phyloP scores from a whole-genome alignment of 2,329 filamentous ascomycete species.

The Pseudogymnoascus sp. region DNA sequence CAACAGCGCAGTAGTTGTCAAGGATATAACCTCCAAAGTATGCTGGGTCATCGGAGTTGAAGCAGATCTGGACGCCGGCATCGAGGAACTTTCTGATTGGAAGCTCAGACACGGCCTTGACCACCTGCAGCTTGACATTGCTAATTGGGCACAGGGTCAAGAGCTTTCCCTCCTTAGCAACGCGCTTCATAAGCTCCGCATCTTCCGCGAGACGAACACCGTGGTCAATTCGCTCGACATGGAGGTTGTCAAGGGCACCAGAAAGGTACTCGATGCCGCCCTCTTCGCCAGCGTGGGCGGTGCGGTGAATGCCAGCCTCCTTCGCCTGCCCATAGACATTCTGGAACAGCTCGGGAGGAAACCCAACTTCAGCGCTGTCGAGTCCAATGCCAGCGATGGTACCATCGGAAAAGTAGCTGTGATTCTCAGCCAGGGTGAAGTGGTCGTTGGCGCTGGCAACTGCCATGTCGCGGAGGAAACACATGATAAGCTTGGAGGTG shows the following conservation, averaged over 20 bases:
- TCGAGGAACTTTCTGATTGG: slow-evolving; percentile 38
- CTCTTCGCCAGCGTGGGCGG: slow-evolving; percentile 71
- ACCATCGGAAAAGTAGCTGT: slow-evolving; percentile 42
- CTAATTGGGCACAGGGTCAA: slow-evolving; percentile 67
- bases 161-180: slow-evolving; percentile 51
- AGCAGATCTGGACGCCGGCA: slow-evolving; percentile 38
- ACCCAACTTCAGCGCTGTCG: slow-evolving; percentile 54
- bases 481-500: slow-evolving; percentile 59
- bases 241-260: slow-evolving; percentile 53
- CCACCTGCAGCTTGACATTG: slow-evolving; percentile 52
- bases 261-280: slow-evolving; percentile 60
- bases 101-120: slow-evolving; percentile 36
- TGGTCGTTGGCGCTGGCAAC: slow-evolving; percentile 45
- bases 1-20: slow-evolving; percentile 68
- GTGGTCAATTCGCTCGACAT: slow-evolving; percentile 64
- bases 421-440: slow-evolving; percentile 35
- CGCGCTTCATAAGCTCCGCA: slow-evolving; percentile 45
- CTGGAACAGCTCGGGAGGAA: slow-evolving; percentile 52
- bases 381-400: slow-evolving; percentile 57
- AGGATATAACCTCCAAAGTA: slow-evolving; percentile 66
- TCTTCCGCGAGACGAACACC: slow-evolving; percentile 60
- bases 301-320: slow-evolving; percentile 49
- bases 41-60: slow-evolving; percentile 42
- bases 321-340: slow-evolving; percentile 51
- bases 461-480: slow-evolving; percentile 64